Evolutionary conservation across 2,329 filamentous ascomycete genomes (phyloP), one percentile per base, ranked within the genome.

Genomic region (Dothiorella sarmentorum): DNA sequence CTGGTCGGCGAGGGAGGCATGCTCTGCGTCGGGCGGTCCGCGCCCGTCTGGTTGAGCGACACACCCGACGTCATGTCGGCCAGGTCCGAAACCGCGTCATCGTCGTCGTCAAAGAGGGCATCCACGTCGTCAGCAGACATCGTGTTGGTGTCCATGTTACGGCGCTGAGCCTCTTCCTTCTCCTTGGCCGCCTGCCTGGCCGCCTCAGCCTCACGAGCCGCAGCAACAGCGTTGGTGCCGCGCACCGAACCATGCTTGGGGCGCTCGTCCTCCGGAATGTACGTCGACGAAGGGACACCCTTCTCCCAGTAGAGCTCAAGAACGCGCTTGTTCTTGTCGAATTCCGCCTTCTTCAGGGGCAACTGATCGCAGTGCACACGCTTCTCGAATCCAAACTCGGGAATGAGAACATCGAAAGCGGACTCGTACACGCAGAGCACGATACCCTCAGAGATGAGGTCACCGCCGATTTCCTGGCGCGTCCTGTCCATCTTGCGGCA

Each of bases 271-370:
- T 99, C 94, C 2, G 94, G 94, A 55, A 99, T 88, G 67, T 95
- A 99, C 2, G 92, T 90, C 42, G 93, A 97, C 63, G 92, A 97
- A 26, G 93, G 91, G 7, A 97, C 91, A 45, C 94, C 94, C 84
- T 97, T 99, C 85, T 99, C 94, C 94, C 94, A 99, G 81, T 97
- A 99, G 15, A 99, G 83, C 76, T 99, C 94, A 45, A 99, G 82
- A 27, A 97, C 85, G 58, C 94, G 86, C 78, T 92, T 90, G 72
- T 96, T 91, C 82, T 97, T 97, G 75, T 95, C 87, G 77, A 94
- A 99, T 72, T 99, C 94, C n/a, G 94, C 94, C 82, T 99, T 99
- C 84, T 97, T 93, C 66, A 99, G 80, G 27, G 94, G 94, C 71
- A 99, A 82, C 79, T 99, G 94, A 71, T 99, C 94, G 72, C 94